phyloP scores from a whole-genome alignment of 176 grass and related monocot species.

The Guadua angustifolia region DNA sequence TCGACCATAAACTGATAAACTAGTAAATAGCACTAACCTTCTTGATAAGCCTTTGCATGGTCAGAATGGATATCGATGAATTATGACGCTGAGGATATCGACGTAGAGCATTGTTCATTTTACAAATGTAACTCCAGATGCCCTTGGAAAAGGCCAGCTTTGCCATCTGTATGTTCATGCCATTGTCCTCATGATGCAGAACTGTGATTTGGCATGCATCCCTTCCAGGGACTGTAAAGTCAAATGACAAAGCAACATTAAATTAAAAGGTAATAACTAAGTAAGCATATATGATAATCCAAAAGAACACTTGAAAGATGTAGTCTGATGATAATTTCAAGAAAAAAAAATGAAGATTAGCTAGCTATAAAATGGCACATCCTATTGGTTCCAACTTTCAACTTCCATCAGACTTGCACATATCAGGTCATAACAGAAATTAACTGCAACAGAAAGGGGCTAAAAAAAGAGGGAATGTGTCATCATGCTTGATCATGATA shows the following conservation, averaged over 20 bases:
- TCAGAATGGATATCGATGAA: constrained; percentile 52
- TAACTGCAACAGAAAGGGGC: background rate
- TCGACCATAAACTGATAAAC: background rate
- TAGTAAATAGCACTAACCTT: constrained; percentile 56
- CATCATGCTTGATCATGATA: background rate
- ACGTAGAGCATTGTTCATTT: constrained; percentile 89
- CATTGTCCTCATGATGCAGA: constrained; percentile 88
- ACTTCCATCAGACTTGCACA: background rate
- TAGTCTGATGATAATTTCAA: background rate
- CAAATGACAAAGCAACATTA: constrained; percentile 24
- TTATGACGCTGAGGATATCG: constrained; percentile 55
- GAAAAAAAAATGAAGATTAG: background rate
- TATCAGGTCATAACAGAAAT: background rate
- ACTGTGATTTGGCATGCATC: constrained; percentile 87
- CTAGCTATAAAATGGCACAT: background rate
- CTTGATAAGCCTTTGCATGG: constrained; percentile 75
- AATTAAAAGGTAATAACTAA: constrained; percentile 24
- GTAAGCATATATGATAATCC: background rate
- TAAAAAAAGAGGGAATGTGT: background rate
- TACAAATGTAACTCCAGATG: constrained; percentile 94
- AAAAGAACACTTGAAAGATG: background rate
- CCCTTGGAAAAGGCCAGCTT: constrained; percentile 96
- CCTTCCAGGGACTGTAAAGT: constrained; percentile 67
- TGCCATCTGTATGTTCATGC: constrained; percentile 93
- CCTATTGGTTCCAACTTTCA: background rate